phyloP scores from a whole-genome alignment of 306 rosid genomes.

The Trifolium fragiferum region DNA sequence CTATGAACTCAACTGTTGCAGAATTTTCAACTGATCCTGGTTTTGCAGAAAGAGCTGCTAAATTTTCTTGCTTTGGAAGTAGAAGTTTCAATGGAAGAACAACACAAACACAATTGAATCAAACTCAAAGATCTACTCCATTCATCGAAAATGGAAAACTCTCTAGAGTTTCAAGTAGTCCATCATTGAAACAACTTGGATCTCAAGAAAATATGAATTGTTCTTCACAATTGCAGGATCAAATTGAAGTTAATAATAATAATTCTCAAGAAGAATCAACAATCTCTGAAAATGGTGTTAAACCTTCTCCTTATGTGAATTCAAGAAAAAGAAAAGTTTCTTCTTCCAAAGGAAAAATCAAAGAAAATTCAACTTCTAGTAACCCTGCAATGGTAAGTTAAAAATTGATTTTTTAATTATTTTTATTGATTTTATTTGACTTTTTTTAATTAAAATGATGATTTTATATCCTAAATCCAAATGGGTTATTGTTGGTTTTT shows the following conservation, averaged over 20 bases:
- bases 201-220: conserved; percentile 51
- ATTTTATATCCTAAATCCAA: conserved; percentile 23
- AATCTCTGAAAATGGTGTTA: conserved; percentile 64
- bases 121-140: conserved; percentile 50
- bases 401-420: conserved; percentile 3
- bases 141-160: conserved; percentile 52
- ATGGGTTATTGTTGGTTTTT: not conserved
- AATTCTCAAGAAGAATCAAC: conserved; percentile 77
- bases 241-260: conserved; percentile 47
- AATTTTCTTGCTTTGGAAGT: conserved; percentile 92
- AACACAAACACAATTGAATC: conserved; percentile 51
- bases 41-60: conserved; percentile 90
- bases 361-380: conserved; percentile 51
- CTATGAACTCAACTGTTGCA: conserved; percentile 67
- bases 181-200: conserved; percentile 72
- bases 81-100: conserved; percentile 74
- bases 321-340: conserved; percentile 79
- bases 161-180: conserved; percentile 72
- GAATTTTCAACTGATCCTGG: conserved; percentile 88
- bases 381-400: conserved; percentile 52
- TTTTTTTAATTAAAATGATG: not conserved
- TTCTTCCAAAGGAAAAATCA: conserved; percentile 67
- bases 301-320: conserved; percentile 53
- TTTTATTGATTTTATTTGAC: conserved; percentile 19
- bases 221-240: conserved; percentile 45